Evolutionary conservation across 148 eudicot species (phyloP), one percentile per base, ranked within the genome.

Genomic region (Camellia lanceoleosa): DNA sequence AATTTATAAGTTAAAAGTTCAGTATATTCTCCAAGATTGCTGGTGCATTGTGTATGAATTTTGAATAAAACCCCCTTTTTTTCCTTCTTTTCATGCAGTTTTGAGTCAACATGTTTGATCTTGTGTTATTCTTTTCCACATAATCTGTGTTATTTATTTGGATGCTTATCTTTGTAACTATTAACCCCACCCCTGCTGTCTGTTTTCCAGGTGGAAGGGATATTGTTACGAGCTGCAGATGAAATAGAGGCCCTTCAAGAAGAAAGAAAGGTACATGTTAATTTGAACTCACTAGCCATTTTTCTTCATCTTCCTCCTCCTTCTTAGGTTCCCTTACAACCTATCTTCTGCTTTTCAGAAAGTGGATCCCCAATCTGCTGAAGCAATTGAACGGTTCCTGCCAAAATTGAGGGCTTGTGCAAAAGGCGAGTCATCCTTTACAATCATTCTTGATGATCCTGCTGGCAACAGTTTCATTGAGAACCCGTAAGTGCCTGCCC

Each of bases 401-500:
- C 71, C 73, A 83, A 96, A 92, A 85, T 77, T 96, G 84, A 91
- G 83, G 85, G 90, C 92, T 58, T 96, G 92, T 90, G 93, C 98
- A 44, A 76, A 86, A 67, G 95, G 87, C 74, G 85, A 83, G 20
- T 92, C 92, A 64, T 77, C 94, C 56, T 96, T 92, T 86, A 92
- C 94, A 76, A 85, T 93, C 79, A 80, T 92, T 82, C 87, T 96
- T 78, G 99, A 93, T 78, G 99, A 96, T 87, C 99, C 99, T 85
- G 95, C 95, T 5, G 99, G 99, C 78, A 96, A 96, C 81, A 96
- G 99, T 84, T 96, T 91, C 80, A 89, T 93, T 76, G 99, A 96
- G 83, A 96, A 93, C 62, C 98, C 87, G 99, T 96, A 91, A 91
- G 90, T 79, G 44, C 78, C 38, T 30, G 38, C 38, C 38, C 38